Base-by-base conservation (phyloP, 345 rosid genomes). In the Citrus unshiu region DNA sequence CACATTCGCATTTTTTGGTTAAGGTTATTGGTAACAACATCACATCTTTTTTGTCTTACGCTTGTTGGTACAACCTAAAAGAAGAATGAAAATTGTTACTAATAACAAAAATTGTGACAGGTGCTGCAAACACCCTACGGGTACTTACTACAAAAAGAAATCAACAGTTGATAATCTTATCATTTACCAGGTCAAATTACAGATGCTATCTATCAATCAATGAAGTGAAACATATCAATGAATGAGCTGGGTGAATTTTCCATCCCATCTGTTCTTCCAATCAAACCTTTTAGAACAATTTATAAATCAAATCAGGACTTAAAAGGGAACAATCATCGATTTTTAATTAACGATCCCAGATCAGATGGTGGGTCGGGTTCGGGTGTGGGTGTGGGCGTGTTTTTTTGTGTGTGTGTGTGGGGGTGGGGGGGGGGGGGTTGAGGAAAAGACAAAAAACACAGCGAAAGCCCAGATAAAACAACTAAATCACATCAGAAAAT, bases 391-490 rank as follows among this genome's bases (percentile, higher is more conserved):
- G 70, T 0, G 51, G 16, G 0, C 3, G 3, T 40, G 13, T 40
- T 40, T 35, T 35, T 5, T 0, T 34, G 0, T 7, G 2, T 30
- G 0, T 29, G 0, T 32, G 0, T 3, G 1, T 0, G 0, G 34
- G 34, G 5, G 34, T 0, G 6, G 35, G 1, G 1, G 7, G 37
- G 60, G 67, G 2, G 51, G 18, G 1, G 18, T 14, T 12, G 2
- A 12, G 13, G 14, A 46, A 13, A 46, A 46, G 18, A 46, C 51
- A 46, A 46, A 46, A 46, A 46, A 1, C 58, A 66, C 67, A 60
- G 37, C 74, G 66, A 79, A 78, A 84, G 37, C 84, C 86, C 86
- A 67, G 72, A 85, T 70, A 70, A 54, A 62, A 80, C 27, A 56
- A 73, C 79, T 81, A 82, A 37, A 77, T 5, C 72, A 83, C 39